Evolutionary conservation across 2,329 filamentous ascomycete genomes (phyloP), one percentile per base, ranked within the genome.

Genomic region (Penicillium sp.): DNA sequence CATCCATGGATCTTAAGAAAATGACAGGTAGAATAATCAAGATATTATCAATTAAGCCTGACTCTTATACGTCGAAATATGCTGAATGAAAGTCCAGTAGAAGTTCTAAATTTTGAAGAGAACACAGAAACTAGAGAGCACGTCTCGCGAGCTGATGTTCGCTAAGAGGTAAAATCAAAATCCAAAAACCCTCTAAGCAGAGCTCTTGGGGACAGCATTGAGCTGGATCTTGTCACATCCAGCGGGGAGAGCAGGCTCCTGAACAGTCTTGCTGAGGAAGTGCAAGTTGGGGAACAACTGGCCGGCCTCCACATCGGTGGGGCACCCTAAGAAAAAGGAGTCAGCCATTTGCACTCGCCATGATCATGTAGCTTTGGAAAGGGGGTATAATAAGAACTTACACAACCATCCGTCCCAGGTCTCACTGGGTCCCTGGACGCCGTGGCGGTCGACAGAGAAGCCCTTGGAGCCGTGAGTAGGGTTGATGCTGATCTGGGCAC

Each of bases 331-430:
- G 12, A 19, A 36, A 17, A 23, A 25, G 17, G 33, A 21, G 48
- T 49, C 39, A 49, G 51, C 25, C 15, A 7, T 27, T 10, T 29
- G 8, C 25, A 35, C 15, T 35, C 13, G 3, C 6, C 3, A 35
- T 5, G 5, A 29, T 19, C 10, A n/a, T 12, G 7, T 12, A 33
- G 3, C 8, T 27, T 15, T n/a, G 7, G 17, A 57, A 53, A 21
- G 8, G 21, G 31, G 15, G 1, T 1, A 38, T 19, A 10, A 23
- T 49, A 1, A 69, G 59, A 74, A 82, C 58, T 65, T 82, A 70
- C 29, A 61, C 61, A 55, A 35, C 62, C 61, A 63, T 23, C 61
- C 57, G 17, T 61, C 61, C 59, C 59, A 63, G 19, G 38, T 58
- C 29, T 19, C 29, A 25, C 36, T 52, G 19, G 50, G 36, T 44